Conservation (phyloP, 192 early-diverging fungal genomes). For the Globomyces pollinis-pini region DNA sequence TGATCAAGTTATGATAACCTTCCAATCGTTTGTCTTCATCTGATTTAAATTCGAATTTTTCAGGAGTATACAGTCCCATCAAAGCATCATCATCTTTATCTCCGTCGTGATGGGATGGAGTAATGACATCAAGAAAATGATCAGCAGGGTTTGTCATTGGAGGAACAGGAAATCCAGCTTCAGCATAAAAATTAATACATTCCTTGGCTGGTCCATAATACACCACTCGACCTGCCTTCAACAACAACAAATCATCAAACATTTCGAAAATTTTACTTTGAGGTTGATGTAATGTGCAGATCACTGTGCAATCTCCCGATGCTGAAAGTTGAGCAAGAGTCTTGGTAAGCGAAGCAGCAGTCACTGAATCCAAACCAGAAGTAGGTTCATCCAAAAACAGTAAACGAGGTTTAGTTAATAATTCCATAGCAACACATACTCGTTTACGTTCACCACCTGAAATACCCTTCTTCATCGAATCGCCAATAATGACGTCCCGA, state of each 20-base stretch:
- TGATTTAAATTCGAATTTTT: conserved; percentile 16
- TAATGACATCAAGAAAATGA: conserved; percentile 32
- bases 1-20: not conserved
- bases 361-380: conserved; percentile 67
- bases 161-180: conserved; percentile 12
- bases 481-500: conserved; percentile 44
- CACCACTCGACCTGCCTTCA: conserved; percentile 68
- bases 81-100: conserved; percentile 30
- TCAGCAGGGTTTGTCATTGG: conserved; percentile 14
- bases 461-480: conserved; percentile 66
- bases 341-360: conserved; percentile 54
- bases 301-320: conserved; percentile 54
- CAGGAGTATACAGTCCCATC: conserved; percentile 33
- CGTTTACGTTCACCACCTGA: conserved; percentile 83
- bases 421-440: conserved; percentile 72
- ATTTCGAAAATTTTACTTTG: conserved; percentile 72
- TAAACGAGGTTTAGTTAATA: conserved; percentile 69
- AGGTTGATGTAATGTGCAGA: conserved; percentile 81
- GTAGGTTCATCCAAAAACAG: conserved; percentile 88
- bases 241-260: conserved; percentile 71
- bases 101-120: conserved; percentile 32
- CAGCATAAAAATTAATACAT: conserved; percentile 13
- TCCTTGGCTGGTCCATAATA: conserved; percentile 51
- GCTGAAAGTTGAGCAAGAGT: conserved; percentile 65
- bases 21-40: not conserved